These are phyloP conservation scores for Citrus maxima DNA, from an alignment of 345 rosid species.

Conservation along the genomic window DNA sequence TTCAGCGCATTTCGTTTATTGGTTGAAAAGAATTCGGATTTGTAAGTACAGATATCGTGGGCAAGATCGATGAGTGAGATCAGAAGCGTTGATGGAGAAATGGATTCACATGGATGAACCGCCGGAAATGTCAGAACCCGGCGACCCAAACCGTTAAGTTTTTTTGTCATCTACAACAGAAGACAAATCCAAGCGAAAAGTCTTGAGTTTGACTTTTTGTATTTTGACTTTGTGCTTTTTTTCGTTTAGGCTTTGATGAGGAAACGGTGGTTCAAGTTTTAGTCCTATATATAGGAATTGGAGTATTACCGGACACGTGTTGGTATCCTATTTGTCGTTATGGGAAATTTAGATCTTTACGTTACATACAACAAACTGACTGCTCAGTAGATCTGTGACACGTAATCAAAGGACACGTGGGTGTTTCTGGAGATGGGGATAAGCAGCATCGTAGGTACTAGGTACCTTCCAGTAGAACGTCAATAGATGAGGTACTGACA, in stretches of 20 bases:
- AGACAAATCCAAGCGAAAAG: constrained; percentile 1
- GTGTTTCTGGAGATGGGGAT: not conserved
- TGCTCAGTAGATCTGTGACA: not conserved
- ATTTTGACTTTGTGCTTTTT: constrained; percentile 1
- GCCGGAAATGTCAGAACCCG: constrained; percentile 70
- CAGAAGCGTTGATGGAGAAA: constrained; percentile 44
- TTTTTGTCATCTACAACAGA: constrained; percentile 33
- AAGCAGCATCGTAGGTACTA: constrained; percentile 24
- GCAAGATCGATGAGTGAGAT: constrained; percentile 48
- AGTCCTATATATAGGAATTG: not conserved
- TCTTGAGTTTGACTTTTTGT: constrained; percentile 6
- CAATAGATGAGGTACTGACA: constrained; percentile 13
- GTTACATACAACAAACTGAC: not conserved
- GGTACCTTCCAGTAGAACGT: constrained; percentile 10
- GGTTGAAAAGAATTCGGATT: constrained; percentile 35
- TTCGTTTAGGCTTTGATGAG: not conserved
- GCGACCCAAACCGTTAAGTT: constrained; percentile 35
- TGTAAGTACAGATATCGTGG: constrained; percentile 37
- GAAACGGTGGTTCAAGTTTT: not conserved
- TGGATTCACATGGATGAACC: constrained; percentile 48
- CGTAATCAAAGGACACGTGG: not conserved
- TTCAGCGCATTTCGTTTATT: constrained; percentile 45
- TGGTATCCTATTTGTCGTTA: not conserved
- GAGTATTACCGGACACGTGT: constrained; percentile 12
- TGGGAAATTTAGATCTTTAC: not conserved